Evolutionary conservation across 345 rosid genomes (phyloP).

Genomic region (Aquilaria yunnanensis): DNA sequence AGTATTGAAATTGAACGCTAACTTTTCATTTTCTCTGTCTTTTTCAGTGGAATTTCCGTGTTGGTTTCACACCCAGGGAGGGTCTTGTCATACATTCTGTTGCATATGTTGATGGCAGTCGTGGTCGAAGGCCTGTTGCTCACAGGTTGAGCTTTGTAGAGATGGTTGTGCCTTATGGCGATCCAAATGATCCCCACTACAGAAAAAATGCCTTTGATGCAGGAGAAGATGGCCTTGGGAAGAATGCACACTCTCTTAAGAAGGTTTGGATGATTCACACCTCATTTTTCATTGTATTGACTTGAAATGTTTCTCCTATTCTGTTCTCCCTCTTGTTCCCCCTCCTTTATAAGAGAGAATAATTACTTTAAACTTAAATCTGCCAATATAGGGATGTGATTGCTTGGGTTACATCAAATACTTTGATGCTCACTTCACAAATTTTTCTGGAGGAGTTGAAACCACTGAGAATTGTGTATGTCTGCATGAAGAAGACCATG

Average conservation of each 20-base stretch:
- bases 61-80: constrained; percentile 90
- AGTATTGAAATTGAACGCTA: background rate
- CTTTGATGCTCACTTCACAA: constrained; percentile 85
- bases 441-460: constrained; percentile 89
- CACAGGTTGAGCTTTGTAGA: constrained; percentile 90
- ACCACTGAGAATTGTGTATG: constrained; percentile 89
- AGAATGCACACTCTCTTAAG: constrained; percentile 94
- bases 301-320: background rate
- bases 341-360: background rate
- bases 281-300: background rate
- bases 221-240: constrained; percentile 94
- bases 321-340: background rate
- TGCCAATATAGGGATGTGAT: constrained; percentile 64
- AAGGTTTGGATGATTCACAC: constrained; percentile 33
- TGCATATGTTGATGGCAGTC: constrained; percentile 85
- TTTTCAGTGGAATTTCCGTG: constrained; percentile 88
- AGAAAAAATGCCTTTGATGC: constrained; percentile 97
- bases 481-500: constrained; percentile 93
- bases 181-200: constrained; percentile 94
- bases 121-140: constrained; percentile 88
- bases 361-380: background rate
- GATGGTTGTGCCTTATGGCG: constrained; percentile 97
- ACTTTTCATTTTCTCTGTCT: constrained; percentile 17
- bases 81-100: constrained; percentile 87
- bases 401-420: constrained; percentile 84